These are phyloP conservation scores for Candida sithepensis DNA, from an alignment of 805 yeast genomes.

Conservation along the genomic window DNA sequence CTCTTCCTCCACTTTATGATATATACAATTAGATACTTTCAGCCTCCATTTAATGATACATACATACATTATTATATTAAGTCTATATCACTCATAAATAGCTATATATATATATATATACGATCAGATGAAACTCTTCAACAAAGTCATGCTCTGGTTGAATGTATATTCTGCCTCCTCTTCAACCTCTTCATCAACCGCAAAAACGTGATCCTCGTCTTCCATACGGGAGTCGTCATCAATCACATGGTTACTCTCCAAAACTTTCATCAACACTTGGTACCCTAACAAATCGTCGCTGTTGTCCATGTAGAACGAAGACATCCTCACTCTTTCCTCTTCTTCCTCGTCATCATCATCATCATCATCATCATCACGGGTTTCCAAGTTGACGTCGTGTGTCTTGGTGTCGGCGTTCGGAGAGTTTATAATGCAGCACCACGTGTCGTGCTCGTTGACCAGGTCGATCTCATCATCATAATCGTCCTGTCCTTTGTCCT, in stretches of 20 bases:
- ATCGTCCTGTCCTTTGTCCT: not conserved
- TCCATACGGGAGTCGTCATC: not conserved
- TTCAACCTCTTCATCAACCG: not conserved
- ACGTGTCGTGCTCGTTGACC: conserved; percentile 32
- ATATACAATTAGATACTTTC: too few species aligned
- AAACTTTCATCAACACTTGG: conserved; percentile 12
- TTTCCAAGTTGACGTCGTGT: conserved; percentile 12
- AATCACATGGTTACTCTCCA: conserved; percentile 7
- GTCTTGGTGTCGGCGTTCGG: not conserved
- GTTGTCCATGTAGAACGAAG: not conserved
- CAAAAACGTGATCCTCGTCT: not conserved
- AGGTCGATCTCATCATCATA: conserved; percentile 20
- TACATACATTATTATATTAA: conserved; percentile 1
- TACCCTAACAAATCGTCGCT: conserved; percentile 9
- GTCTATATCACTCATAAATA: not conserved
- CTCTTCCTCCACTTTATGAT: too few species aligned
- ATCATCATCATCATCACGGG: conserved; percentile 2
- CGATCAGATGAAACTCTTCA: conserved; percentile 6
- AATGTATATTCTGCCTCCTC: conserved; percentile 10
- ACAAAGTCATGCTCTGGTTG: conserved; percentile 15
- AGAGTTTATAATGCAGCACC: conserved; percentile 32
- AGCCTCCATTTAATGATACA: too few species aligned
- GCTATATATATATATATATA: not conserved
- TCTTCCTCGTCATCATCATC: conserved; percentile 3
- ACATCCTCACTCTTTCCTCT: not conserved